Evolutionary conservation across 2,329 filamentous ascomycete species (phyloP), one percentile per base, ranked within the genome.

Genomic region (Lachnum nothofagi): DNA sequence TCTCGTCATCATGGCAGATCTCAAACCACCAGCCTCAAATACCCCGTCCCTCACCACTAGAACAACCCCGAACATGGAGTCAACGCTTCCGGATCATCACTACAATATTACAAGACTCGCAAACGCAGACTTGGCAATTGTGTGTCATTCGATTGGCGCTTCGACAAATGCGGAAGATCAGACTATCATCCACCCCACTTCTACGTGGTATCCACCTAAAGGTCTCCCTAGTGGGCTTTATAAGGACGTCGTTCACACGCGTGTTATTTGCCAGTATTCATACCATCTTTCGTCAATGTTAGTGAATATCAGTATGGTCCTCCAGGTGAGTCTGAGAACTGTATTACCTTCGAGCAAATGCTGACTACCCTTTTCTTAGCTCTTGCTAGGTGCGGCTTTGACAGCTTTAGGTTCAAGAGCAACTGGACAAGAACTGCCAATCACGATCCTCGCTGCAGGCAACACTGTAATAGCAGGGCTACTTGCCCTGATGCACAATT

Each of bases 311-410:
- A 35, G 47, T 12, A 33, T 62, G 5, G 42, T 62, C 22, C 35
- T 57, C 1, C 60, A 62, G 25, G 25, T 27, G 12, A 12, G 25
- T 27, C 25, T 6, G 12, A 6, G 25, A 27, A 12, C 25, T 6
- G 25, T 27, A 27, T 6, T 12, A 12, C 25, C 12, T 12, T 12
- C 25, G 12, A 27, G 25, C 6, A 6, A 27, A 6, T 27, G 25
- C 25, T 27, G 25, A 27, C 12, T 39, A 10, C 5, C 35, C 12
- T 6, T 27, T 27, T 27, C 25, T 12, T 6, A 27, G 35, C 50
- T 62, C 5, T 10, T 62, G 5, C 51, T 62, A 29, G 60, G 59
- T 4, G 59, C 59, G 2, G 45, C 55, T 2, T 46, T 61, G 6
- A 62, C 59, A 5, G 60, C 54, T 8, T 51, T 62, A 3, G 55